Evolutionary conservation across 1,139 yeast genomes (phyloP), one percentile per base, ranked within the genome.

Genomic region (Protomyces gravidus): DNA sequence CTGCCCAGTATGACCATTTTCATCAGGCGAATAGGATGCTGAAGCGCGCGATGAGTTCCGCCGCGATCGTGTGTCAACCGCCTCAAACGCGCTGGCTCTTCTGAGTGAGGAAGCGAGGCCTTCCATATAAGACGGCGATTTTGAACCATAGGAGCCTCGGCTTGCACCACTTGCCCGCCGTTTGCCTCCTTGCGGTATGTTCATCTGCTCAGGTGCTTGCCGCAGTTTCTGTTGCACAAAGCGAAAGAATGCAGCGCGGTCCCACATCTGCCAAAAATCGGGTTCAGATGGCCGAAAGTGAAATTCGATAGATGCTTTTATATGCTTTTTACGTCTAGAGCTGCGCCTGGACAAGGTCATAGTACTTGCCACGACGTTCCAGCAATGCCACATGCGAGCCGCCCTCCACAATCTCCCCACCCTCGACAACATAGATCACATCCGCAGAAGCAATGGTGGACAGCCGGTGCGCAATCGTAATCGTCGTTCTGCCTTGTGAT

Each of bases 401-500:
- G 64, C 82, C 85, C 71, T 90, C 97, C 0, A 86, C 89, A 11
- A 89, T 87, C 33, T 76, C 76, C 9, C 96, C 97, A 45, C 80
- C 80, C 59, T 89, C 88, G 23, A 90, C 73, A 2, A 90, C 97
- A 63, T 90, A 79, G 9, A 90, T 82, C 62, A 87, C 78, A 66
- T 88, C 92, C 61, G 95, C 85, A 66, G 89, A 80, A 65, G 85
- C 82, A 60, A 90, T 90, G 0, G 97, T 90, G 1, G 95, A 85
- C 63, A 89, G 75, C 64, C 97, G 77, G 71, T 90, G 97, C 1
- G 97, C 97, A 68, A 90, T 90, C 61, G 92, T 86, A 52, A 90
- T 86, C 5, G 94, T 84, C 60, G 88, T 76, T 6, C 81, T 77
- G 61, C 78, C 78, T 57, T 77, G 76, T 85, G 88, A 85, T 45